A percentile compares a stretch with the other conserved stretches of the same genome.
Conservation (phyloP, 2,329 filamentous ascomycete genomes). For the Venturia nashicola region DNA sequence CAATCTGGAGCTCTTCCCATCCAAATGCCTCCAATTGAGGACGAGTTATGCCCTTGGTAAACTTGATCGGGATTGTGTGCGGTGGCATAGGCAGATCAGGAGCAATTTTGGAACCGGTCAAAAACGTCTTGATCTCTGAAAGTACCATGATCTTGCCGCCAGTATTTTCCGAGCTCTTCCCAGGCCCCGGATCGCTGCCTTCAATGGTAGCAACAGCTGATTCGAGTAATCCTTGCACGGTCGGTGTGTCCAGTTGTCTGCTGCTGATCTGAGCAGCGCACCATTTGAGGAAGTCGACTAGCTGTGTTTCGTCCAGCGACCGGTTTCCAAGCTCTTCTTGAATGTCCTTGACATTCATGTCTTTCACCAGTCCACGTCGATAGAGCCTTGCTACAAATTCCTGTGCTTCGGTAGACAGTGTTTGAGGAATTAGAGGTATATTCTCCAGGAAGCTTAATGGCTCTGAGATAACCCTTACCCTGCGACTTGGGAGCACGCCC, state of each 20-base stretch:
- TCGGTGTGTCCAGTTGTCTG: constrained; percentile 60
- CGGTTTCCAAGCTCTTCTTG: constrained; percentile 70
- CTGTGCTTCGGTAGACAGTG: constrained; percentile 54
- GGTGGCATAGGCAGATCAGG: constrained; percentile 69
- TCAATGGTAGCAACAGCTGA: constrained; percentile 54
- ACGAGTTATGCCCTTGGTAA: constrained; percentile 57
- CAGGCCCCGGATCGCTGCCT: constrained; percentile 14
- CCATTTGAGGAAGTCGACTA: constrained; percentile 78
- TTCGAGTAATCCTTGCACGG: constrained; percentile 58
- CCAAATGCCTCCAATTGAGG: constrained; percentile 67
- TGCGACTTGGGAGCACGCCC: constrained; percentile 72
- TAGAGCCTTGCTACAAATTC: constrained; percentile 72
- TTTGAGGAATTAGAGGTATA: constrained; percentile 44
- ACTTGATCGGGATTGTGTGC: constrained; percentile 72
- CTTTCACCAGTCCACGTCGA: constrained; percentile 74
- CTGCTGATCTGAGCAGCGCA: constrained; percentile 56
- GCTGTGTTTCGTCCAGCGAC: constrained; percentile 65
- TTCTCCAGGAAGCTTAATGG: constrained; percentile 70
- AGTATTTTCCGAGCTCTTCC: constrained; percentile 19
- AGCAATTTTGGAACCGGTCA: constrained; percentile 68
- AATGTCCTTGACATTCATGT: constrained; percentile 80
- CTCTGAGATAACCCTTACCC: constrained; percentile 65
- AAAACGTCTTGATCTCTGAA: constrained; percentile 59
- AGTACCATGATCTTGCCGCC: constrained; percentile 65
- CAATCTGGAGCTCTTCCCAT: constrained; percentile 74